Percentiles rank a stretch among this genome's conserved stretches.
Evolutionary conservation across 306 rosid genomes (phyloP).

Genomic region (Quercus dentata): DNA sequence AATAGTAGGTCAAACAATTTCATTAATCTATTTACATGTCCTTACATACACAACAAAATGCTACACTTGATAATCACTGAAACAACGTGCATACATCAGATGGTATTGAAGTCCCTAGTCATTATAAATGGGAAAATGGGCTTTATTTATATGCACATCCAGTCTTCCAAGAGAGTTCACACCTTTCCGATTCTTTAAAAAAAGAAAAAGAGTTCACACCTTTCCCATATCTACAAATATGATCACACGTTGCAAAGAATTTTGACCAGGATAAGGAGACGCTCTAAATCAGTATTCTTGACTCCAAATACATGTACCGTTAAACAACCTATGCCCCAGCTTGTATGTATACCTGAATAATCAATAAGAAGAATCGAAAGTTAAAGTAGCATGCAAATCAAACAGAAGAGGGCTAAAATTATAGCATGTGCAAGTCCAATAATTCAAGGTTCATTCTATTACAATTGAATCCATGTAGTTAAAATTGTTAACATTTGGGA

Average conservation of each 20-base stretch:
- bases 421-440: not conserved
- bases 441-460: not conserved
- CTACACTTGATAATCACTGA: not conserved
- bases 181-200: constrained; percentile 54
- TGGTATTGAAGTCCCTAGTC: not conserved
- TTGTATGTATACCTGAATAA: constrained; percentile 66
- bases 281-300: constrained; percentile 65
- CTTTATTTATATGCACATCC: not conserved
- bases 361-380: not conserved
- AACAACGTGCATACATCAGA: not conserved
- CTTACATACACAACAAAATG: not conserved
- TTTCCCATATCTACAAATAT: constrained; percentile 98
- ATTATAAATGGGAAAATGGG: not conserved
- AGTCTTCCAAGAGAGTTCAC: constrained; percentile 12
- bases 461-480: too few relatives aligned
- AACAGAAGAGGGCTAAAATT: not conserved
- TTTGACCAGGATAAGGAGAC: constrained; percentile 94
- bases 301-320: constrained; percentile 71
- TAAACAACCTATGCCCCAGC: constrained; percentile 65
- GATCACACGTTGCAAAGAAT: constrained; percentile 75
- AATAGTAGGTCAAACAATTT: not conserved
- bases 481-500: too few relatives aligned
- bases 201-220: constrained; percentile 40
- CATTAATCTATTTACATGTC: not conserved
- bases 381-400: not conserved